phyloP scores from a whole-genome alignment of 2,329 filamentous ascomycete genomes.

The Fusarium ambrosium region DNA sequence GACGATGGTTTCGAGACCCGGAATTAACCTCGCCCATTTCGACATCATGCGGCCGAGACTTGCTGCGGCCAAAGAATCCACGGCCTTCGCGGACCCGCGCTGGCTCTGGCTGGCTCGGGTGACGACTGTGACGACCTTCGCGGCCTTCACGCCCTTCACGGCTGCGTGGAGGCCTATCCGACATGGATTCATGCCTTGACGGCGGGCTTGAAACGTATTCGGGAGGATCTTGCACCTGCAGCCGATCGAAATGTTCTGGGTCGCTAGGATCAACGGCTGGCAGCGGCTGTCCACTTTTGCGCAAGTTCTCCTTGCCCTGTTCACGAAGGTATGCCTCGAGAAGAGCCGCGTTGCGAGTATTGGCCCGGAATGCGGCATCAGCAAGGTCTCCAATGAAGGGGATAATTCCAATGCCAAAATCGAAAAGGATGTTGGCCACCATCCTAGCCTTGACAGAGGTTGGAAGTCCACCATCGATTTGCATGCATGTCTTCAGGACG shows the following conservation, averaged over 20 bases:
- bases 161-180: constrained; percentile 37
- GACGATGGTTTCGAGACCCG: constrained; percentile 31
- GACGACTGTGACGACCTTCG: constrained; percentile 23
- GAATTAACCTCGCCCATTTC: constrained; percentile 47
- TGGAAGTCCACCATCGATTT: constrained; percentile 83
- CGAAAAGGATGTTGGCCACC: constrained; percentile 82
- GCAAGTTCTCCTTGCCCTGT: constrained; percentile 72
- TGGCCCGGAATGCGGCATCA: constrained; percentile 80
- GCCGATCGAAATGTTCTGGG: constrained; percentile 64
- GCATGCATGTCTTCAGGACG: constrained; percentile 79
- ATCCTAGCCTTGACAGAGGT: constrained; percentile 73
- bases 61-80: constrained; percentile 49
- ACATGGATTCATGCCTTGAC: constrained; percentile 43
- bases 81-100: constrained; percentile 47
- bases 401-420: constrained; percentile 80
- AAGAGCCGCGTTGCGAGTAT: constrained; percentile 80
- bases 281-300: constrained; percentile 60
- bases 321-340: constrained; percentile 77
- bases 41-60: constrained; percentile 47
- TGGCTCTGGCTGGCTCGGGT: constrained; percentile 46
- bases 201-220: constrained; percentile 47
- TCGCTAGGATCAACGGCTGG: constrained; percentile 66
- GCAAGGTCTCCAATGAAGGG: constrained; percentile 82
- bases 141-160: constrained; percentile 29
- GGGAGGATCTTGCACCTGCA: constrained; percentile 46